These are phyloP conservation scores for Exophiala oligosperma DNA, from an alignment of 2,329 filamentous ascomycete genomes.

Conservation along the genomic window DNA sequence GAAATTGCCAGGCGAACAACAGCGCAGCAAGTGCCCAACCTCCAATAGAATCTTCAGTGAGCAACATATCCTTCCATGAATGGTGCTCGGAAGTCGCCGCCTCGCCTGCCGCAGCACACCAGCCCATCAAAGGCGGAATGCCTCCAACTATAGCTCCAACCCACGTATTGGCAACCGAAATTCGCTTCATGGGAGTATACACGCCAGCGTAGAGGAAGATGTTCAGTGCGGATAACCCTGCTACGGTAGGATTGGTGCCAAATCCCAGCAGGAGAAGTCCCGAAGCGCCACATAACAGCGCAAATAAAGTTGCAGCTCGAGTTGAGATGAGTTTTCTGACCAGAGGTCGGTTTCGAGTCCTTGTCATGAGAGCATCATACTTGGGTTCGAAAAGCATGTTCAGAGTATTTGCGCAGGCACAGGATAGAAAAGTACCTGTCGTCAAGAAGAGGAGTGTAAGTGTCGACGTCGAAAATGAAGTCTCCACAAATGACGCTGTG, in stretches of 20 bases:
- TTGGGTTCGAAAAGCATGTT: slow-evolving; percentile 96
- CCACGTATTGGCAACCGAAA: slow-evolving; percentile 91
- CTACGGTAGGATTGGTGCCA: slow-evolving; percentile 91
- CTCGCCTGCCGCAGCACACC: slow-evolving; percentile 91
- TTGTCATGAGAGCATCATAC: slow-evolving; percentile 88
- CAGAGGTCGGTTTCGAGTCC: slow-evolving; percentile 87
- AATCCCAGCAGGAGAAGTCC: slow-evolving; percentile 77
- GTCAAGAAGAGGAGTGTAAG: slow-evolving; percentile 92
- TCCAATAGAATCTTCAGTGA: slow-evolving; percentile 68
- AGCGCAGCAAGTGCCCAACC: slow-evolving; percentile 86
- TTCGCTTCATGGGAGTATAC: slow-evolving; percentile 89
- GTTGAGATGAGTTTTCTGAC: slow-evolving; percentile 76
- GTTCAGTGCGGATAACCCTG: slow-evolving; percentile 79
- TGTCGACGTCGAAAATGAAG: slow-evolving; percentile 73
- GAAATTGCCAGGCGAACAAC: slow-evolving; percentile 95
- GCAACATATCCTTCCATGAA: slow-evolving; percentile 74
- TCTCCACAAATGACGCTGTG: slow-evolving; percentile 70
- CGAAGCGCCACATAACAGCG: slow-evolving; percentile 65
- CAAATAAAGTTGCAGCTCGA: slow-evolving; percentile 74
- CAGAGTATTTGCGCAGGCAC: slow-evolving; percentile 87
- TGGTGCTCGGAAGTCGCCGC: slow-evolving; percentile 70
- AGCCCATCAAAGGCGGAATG: slow-evolving; percentile 96
- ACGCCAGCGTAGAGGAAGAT: slow-evolving; percentile 86
- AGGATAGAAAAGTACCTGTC: slow-evolving; percentile 81
- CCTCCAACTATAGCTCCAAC: slow-evolving; percentile 88